phyloP scores from a whole-genome alignment of 768 basidiomycete species.

The Pleurotus ostreatus region DNA sequence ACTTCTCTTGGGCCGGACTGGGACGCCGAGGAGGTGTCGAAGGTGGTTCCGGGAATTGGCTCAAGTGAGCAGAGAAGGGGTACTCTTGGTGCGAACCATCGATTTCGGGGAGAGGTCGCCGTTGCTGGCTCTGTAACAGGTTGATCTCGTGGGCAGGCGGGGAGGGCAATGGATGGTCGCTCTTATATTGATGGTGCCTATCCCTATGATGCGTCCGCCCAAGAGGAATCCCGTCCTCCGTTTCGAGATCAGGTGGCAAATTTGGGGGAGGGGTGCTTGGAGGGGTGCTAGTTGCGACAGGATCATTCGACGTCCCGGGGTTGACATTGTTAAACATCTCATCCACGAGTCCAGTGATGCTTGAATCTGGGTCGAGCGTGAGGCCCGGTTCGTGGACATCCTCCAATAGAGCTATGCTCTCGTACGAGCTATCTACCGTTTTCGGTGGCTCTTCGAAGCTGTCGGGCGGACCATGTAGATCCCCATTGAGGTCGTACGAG shows the following conservation, averaged over 20 bases:
- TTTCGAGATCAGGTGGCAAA: slow-evolving; percentile 54
- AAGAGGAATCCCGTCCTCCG: slow-evolving; percentile 60
- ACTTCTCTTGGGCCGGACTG: slow-evolving; percentile 13
- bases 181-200: slow-evolving; percentile 18
- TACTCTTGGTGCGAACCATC: slow-evolving; percentile 25
- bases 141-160: slow-evolving; percentile 4
- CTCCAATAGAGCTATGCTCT: slow-evolving; percentile 40
- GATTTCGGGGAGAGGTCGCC: slow-evolving; percentile 14
- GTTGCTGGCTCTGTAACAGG: neutral
- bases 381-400: slow-evolving; percentile 28
- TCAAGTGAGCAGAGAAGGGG: slow-evolving; percentile 29
- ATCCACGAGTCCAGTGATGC: slow-evolving; percentile 69
- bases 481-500: slow-evolving; percentile 12
- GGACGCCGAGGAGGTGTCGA: slow-evolving; percentile 2
- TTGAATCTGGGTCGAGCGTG: slow-evolving; percentile 45
- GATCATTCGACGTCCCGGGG: slow-evolving; percentile 14
- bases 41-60: slow-evolving; percentile 19
- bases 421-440: slow-evolving; percentile 32
- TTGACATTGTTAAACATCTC: slow-evolving; percentile 53
- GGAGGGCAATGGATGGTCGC: neutral
- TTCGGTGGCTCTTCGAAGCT: slow-evolving; percentile 37
- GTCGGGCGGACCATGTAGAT: slow-evolving; percentile 30
- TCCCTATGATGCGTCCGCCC: slow-evolving; percentile 62
- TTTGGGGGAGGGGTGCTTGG: slow-evolving; percentile 42
- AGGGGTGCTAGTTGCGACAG: neutral